A percentile compares a stretch with the other conserved stretches of the same genome.
These are phyloP conservation scores for Gossypium anomalum DNA, from an alignment of 345 rosid species.

Conservation along the genomic window DNA sequence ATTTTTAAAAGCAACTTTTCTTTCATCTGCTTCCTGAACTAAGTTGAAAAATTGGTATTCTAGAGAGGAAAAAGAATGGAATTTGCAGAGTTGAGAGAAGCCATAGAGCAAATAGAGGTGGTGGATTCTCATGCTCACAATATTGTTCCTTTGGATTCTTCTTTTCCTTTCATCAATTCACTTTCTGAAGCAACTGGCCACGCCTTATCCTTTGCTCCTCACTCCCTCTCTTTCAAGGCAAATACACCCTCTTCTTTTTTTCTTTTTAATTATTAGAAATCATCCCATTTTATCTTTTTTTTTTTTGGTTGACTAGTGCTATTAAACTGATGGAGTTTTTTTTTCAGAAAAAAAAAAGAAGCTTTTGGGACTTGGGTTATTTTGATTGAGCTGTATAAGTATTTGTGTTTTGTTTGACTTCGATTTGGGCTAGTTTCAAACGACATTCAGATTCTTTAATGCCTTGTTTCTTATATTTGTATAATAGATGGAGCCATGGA, in stretches of 20 bases:
- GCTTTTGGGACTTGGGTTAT: not conserved
- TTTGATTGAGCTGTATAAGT: not conserved
- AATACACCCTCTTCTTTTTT: not conserved
- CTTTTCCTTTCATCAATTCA: slow-evolving; percentile 59
- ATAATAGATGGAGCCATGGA: not conserved
- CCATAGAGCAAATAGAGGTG: slow-evolving; percentile 49
- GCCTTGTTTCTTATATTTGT: not conserved
- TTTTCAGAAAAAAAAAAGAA: not conserved
- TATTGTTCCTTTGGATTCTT: slow-evolving; percentile 63
- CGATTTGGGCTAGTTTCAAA: not conserved
- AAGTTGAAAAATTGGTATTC: not conserved
- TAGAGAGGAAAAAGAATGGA: slow-evolving; percentile 38
- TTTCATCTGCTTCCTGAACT: not conserved
- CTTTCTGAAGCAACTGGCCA: slow-evolving; percentile 74
- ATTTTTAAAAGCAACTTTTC: not conserved
- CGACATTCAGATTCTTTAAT: not conserved
- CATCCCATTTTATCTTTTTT: not conserved
- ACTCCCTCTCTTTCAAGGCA: slow-evolving; percentile 86
- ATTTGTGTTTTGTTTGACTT: not conserved
- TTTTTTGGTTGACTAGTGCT: not conserved
- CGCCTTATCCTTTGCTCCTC: slow-evolving; percentile 60
- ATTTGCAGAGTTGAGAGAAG: slow-evolving; percentile 46
- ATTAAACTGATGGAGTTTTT: not conserved
- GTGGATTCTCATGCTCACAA: slow-evolving; percentile 91
- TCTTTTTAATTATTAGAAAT: not conserved